Evolutionary conservation across 345 rosid species (phyloP).

Genomic region (Moricandia moricandioides): DNA sequence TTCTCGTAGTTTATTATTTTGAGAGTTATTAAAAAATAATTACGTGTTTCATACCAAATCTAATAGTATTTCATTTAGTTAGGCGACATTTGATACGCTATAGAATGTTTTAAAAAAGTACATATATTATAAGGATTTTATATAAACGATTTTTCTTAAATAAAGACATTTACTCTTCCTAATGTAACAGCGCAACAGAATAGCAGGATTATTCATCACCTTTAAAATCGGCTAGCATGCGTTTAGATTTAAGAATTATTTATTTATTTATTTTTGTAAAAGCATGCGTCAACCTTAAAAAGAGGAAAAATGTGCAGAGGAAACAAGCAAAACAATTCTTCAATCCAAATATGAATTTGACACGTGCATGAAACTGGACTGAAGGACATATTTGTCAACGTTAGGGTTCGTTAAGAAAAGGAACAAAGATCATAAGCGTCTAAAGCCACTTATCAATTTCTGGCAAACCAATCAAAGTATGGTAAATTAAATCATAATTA

Average conservation of each 20-base stretch:
- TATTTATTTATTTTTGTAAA: conserved; percentile 9
- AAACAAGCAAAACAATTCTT: conserved; percentile 3
- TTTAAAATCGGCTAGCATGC: conserved; percentile 30
- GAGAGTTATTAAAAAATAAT: not conserved
- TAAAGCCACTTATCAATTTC: conserved; percentile 7
- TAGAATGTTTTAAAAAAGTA: not conserved
- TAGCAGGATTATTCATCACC: not conserved
- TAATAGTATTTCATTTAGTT: not conserved
- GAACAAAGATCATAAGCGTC: conserved; percentile 7
- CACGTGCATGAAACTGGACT: conserved; percentile 32
- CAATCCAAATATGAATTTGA: conserved; percentile 10
- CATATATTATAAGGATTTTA: not conserved
- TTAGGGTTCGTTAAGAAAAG: not conserved
- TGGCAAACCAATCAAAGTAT: conserved; percentile 18
- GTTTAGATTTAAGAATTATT: conserved; percentile 5
- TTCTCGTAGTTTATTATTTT: not conserved
- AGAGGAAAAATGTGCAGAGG: conserved; percentile 1
- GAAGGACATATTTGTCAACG: conserved; percentile 17
- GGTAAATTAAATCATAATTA: conserved; percentile 17
- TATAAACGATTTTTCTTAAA: not conserved
- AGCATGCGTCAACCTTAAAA: conserved; percentile 29
- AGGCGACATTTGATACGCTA: not conserved
- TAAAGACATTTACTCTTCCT: conserved; percentile 7
- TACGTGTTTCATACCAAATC: not conserved
- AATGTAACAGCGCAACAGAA: conserved; percentile 25